These are phyloP conservation scores for Kodamaea arcana DNA, from an alignment of 1,139 yeast genomes.

Conservation along the genomic window DNA sequence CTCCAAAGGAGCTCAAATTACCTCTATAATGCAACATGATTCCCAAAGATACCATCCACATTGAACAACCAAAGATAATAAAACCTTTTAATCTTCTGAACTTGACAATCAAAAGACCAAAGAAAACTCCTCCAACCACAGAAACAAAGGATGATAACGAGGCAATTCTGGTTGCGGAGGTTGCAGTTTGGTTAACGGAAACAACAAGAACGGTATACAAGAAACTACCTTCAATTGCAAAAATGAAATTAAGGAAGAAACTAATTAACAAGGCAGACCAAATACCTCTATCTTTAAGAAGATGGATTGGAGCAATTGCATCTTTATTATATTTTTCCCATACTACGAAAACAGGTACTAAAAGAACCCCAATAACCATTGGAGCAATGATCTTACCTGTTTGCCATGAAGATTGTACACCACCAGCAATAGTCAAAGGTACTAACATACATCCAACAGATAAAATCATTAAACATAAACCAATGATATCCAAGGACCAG, in stretches of 20 bases:
- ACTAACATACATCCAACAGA: conserved; percentile 35
- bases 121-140: conserved; percentile 28
- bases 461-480: conserved; percentile 27
- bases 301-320: conserved; percentile 30
- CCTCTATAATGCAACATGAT: conserved; percentile 32
- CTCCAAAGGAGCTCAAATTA: conserved; percentile 23
- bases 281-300: conserved; percentile 35
- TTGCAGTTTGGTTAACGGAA: conserved; percentile 27
- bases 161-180: conserved; percentile 35
- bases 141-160: conserved; percentile 32
- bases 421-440: conserved; percentile 40
- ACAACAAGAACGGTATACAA: conserved; percentile 34
- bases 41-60: conserved; percentile 37
- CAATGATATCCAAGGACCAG: conserved; percentile 35
- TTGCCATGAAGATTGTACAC: conserved; percentile 26
- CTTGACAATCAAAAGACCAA: conserved; percentile 29
- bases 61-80: conserved; percentile 29
- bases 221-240: conserved; percentile 28
- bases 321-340: conserved; percentile 32
- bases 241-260: conserved; percentile 28
- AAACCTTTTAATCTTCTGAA: conserved; percentile 29
- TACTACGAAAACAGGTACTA: conserved; percentile 27
- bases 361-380: conserved; percentile 32
- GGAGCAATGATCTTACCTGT: conserved; percentile 33
- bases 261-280: conserved; percentile 30